Base-by-base conservation (phyloP, 129 eudicot species). In the Flaveria bidentis region DNA sequence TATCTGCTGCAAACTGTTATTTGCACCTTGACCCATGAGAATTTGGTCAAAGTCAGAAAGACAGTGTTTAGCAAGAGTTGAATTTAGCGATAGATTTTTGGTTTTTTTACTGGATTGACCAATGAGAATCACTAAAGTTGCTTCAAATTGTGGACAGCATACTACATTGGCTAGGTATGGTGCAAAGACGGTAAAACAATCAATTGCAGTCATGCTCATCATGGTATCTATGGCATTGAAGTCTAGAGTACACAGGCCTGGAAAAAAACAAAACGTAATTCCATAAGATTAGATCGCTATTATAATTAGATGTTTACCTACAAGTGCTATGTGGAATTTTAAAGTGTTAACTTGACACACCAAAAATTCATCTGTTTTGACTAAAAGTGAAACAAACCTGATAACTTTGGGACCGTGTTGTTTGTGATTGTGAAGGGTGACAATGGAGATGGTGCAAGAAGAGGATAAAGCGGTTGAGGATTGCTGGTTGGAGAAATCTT, bases 401-500 rank as follows among this genome's bases (percentile, higher is more conserved):
- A 94, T 74, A 94, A 76, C 77, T 87, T 91, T 42, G 98, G 98
- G 70, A 87, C 78, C 1, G 89, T 91, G 76, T 72, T 85, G 67
- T 94, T 94, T 63, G 97, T 89, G 82, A 91, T 91, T 46, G 98
- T 91, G 85, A 91, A 94, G 55, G 98, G 98, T 62, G 92, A 75
- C 78, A 88, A 79, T 15, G 96, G 98, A 74, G 98, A 91, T 51
- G 98, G 98, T 66, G 98, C 93, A 51, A 91, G 90, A 84, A 91
- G 85, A 77, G 98, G 98, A 83, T 88, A 81, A 80, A 91, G 82
- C n/a, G 98, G 98, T 86, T 83, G 87, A 74, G 98, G 98, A 84
- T 91, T 78, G 66, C 88, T 84, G 14, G 81, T 80, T 42, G 98
- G 98, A 76, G 97, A 85, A 70, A 67, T 92, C 72, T 78, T 46